phyloP scores from a whole-genome alignment of 495 filamentous ascomycete genomes.

The Penicillium macrosclerotiorum region DNA sequence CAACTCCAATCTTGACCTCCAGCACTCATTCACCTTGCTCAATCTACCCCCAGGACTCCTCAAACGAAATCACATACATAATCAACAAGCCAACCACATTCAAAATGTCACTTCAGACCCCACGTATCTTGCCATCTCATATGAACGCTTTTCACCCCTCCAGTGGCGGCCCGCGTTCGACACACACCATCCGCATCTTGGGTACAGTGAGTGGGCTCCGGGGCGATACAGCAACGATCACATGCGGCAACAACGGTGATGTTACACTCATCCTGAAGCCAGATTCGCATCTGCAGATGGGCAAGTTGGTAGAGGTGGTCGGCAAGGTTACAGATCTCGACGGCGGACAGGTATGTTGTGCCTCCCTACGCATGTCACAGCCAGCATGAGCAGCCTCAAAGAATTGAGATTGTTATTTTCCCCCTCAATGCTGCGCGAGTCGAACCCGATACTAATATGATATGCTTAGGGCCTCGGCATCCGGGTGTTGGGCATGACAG shows the following conservation, averaged over 20 bases:
- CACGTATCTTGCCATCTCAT: constrained; percentile 66
- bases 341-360: constrained; percentile 35
- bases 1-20: too few relatives aligned
- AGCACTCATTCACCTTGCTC: too few relatives aligned
- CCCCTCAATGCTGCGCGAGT: too few relatives aligned
- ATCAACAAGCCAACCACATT: neutral
- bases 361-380: neutral
- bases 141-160: constrained; percentile 62
- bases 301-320: constrained; percentile 82
- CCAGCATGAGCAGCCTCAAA: too few relatives aligned
- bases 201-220: constrained; percentile 79
- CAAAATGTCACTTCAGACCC: constrained; percentile 56
- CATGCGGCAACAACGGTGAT: constrained; percentile 61
- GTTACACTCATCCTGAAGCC: constrained; percentile 72
- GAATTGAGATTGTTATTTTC: too few relatives aligned
- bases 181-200: constrained; percentile 76
- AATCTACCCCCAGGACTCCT: neutral
- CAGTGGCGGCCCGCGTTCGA: constrained; percentile 31
- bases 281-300: constrained; percentile 75
- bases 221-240: constrained; percentile 78
- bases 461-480: constrained; percentile 60
- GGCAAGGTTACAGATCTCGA: constrained; percentile 75
- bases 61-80: neutral
- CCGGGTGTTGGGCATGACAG: constrained; percentile 69
- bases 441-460: constrained; percentile 1